Base-by-base conservation (phyloP, 352 stramenopile species). In the Phytophthora boehmeriae region DNA sequence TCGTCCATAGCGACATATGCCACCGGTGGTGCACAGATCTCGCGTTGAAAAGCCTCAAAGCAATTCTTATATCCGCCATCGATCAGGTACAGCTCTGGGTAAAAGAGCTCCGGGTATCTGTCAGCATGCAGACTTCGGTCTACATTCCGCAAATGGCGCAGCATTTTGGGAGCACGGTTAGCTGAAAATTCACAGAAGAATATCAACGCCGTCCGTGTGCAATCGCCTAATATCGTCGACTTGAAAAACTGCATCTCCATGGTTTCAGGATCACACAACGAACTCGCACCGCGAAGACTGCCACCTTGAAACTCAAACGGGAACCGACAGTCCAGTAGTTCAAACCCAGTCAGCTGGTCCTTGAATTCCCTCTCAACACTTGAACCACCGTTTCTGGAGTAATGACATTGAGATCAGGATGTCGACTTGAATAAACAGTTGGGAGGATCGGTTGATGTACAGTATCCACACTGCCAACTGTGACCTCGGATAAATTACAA, bases 161-260 rank as follows among this genome's bases (percentile, higher is more conserved):
- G 80, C 80, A 90, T 90, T 63, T 90, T 86, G 1, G 81, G 78
- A 0, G 81, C 81, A 25, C 81, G 76, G 17, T 85, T 84, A n/a
- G 75, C 73, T 1, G 78, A 89, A 36, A 88, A 90, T 61, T 90
- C 78, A 48, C 81, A 90, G 49, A 82, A 88, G 54, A 90, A 90
- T 23, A 90, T 73, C 2, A 90, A 61, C 20, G 76, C 78, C 9
- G 56, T 81, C 20, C 67, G 75, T 16, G 47, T 71, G 13, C 42
- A 73, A n/a, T 79, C 44, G 14, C 51, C 35, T 2, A 56, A 44
- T 13, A 58, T 50, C 13, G 44, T 54, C 8, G 38, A 17, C 22
- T 34, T 25, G 45, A 90, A 75, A 27, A 88, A 81, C 22, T 52
- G 23, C 14, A 68, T 19, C 44, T 89, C 76, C 38, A 88, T 80